Conservation (phyloP, 305 asterid species). For the Coffea humblotiana region DNA sequence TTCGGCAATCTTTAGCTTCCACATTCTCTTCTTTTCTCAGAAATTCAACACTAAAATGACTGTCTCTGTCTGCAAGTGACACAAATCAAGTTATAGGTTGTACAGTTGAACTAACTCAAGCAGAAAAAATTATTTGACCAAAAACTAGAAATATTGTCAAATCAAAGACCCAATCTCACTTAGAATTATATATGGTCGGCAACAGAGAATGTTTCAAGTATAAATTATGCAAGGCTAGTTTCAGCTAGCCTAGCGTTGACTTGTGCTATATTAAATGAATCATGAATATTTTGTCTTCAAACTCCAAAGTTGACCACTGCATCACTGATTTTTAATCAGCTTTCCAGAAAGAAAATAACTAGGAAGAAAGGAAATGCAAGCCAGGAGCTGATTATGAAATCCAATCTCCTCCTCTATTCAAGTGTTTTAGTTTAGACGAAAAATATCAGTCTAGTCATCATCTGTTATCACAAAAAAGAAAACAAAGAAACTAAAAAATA, state of each 20-base stretch:
- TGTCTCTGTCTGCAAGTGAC: not conserved
- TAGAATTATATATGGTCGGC: not conserved
- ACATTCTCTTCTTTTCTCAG: constrained; percentile 5
- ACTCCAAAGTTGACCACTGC: no score
- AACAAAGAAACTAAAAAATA: no score
- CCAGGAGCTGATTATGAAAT: no score
- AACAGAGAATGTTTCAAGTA: not conserved
- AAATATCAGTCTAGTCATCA: no score
- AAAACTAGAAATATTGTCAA: no score
- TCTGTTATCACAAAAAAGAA: no score
- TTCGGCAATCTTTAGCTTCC: constrained; percentile 31
- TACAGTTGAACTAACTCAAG: no score
- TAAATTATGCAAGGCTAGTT: not conserved
- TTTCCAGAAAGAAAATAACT: no score
- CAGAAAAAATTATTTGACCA: not conserved
- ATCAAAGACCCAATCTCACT: not conserved
- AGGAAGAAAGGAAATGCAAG: no score
- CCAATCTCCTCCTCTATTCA: not conserved
- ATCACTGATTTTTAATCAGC: no score
- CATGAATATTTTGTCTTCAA: no score
- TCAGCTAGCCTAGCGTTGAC: not conserved
- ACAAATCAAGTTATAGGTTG: not conserved
- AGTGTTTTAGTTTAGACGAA: no score
- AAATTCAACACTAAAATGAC: not conserved
- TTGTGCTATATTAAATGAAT: not conserved